These are phyloP conservation scores for Strigomonas culicis DNA, from an alignment of 208 protist species.

Conservation along the genomic window DNA sequence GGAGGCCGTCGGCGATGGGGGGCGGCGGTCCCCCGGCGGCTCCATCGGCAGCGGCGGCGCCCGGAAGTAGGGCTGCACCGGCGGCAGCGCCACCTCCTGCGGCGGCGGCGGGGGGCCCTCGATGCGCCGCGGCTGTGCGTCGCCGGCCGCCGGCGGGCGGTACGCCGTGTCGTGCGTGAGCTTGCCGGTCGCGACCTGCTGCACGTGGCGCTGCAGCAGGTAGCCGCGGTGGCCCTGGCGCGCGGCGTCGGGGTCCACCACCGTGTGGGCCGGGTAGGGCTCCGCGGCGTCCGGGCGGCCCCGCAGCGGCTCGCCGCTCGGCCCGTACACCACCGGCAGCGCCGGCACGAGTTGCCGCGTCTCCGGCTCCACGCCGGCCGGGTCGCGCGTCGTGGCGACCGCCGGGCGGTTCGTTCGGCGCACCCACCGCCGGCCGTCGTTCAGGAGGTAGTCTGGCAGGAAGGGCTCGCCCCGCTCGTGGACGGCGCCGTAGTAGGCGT, in stretches of 20 bases:
- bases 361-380: conserved; percentile 15
- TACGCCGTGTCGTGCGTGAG: conserved; percentile 8
- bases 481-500: neutral
- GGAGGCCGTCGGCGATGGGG: neutral
- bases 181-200: conserved; percentile 36
- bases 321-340: conserved; percentile 1
- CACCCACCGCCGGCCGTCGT: conserved; percentile 42
- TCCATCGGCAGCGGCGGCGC: conserved; percentile 1
- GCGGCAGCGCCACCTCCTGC: neutral
- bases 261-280: conserved; percentile 14
- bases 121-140: neutral
- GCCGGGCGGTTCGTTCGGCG: conserved; percentile 31
- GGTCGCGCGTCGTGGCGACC: conserved; percentile 36
- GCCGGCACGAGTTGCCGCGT: conserved; percentile 16
- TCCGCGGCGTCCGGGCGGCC: conserved; percentile 9
- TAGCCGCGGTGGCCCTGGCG: conserved; percentile 14
- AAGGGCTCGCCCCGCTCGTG: neutral
- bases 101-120: neutral
- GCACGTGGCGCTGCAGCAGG: conserved; percentile 47
- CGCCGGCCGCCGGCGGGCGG: neutral
- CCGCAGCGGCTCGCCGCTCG: neutral
- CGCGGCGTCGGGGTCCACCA: neutral
- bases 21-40: neutral
- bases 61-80: conserved; percentile 2
- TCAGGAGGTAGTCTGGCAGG: conserved; percentile 29